phyloP scores from a whole-genome alignment of 306 rosid genomes.

The Ochetophila trinervis region DNA sequence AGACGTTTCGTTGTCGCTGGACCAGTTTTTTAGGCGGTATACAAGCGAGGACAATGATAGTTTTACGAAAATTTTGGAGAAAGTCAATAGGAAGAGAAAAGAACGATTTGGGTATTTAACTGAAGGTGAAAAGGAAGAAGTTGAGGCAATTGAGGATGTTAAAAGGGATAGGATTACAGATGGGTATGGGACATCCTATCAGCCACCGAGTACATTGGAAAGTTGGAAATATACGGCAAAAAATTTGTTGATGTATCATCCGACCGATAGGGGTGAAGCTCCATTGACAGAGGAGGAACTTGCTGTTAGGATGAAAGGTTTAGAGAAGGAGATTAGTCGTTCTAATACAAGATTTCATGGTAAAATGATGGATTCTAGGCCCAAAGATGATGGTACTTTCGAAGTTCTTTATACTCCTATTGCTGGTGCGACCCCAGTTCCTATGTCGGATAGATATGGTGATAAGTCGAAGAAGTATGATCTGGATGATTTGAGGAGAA shows the following conservation, averaged over 20 bases:
- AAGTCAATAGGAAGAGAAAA: conserved; percentile 96
- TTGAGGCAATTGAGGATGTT: conserved; percentile 58
- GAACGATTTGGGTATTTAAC: conserved; percentile 68
- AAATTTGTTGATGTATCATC: conserved; percentile 94
- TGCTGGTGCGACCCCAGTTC: conserved; percentile 70
- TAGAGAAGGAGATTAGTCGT: conserved; percentile 74
- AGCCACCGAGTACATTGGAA: conserved; percentile 83
- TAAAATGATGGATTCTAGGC: conserved; percentile 71
- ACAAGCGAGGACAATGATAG: conserved; percentile 91
- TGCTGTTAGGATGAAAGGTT: conserved; percentile 58
- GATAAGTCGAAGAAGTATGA: conserved; percentile 87
- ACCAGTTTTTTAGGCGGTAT: conserved; percentile 71
- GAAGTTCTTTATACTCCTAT: conserved; percentile 81
- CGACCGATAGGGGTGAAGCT: conserved; percentile 83
- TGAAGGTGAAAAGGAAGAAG: conserved; percentile 62
- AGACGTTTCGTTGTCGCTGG: conserved; percentile 56
- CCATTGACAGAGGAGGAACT: conserved; percentile 79
- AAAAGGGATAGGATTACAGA: conserved; percentile 87
- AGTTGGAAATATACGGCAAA: conserved; percentile 83
- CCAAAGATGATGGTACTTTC: conserved; percentile 62
- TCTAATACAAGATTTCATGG: conserved; percentile 74
- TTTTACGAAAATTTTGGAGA: conserved; percentile 72
- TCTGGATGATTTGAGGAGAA: conserved; percentile 91
- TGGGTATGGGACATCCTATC: conserved; percentile 90
- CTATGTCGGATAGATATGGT: conserved; percentile 55